Conservation (phyloP, 1,284 basidiomycete species). For the Rugosomyces carneus region DNA sequence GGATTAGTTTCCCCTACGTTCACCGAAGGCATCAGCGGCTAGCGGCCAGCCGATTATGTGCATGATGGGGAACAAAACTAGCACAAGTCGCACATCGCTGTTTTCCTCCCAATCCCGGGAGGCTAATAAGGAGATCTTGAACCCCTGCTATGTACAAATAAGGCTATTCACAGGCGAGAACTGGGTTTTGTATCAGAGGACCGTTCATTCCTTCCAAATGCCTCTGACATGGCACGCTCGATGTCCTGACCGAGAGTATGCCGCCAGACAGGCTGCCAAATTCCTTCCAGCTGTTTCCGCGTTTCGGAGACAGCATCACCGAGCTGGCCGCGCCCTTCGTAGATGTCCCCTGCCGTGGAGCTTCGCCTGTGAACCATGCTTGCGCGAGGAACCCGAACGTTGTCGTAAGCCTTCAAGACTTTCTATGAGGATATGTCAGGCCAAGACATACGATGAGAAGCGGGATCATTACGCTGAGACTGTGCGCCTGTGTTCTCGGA, state of each 20-base stretch:
- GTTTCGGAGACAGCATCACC: conserved; percentile 23
- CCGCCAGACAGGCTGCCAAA: conserved; percentile 44
- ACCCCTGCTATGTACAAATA: no score
- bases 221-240: conserved; percentile 13
- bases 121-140: no score
- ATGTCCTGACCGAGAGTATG: conserved; percentile 38
- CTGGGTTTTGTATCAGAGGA: background rate
- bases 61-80: no score
- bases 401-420: conserved; percentile 40
- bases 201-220: background rate
- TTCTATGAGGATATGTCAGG: conserved; percentile 21
- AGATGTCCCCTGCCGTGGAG: conserved; percentile 32
- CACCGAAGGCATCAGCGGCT: no score
- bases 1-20: no score
- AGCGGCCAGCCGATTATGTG: no score
- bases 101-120: no score
- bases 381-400: conserved; percentile 37
- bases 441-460: background rate
- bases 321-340: conserved; percentile 30
- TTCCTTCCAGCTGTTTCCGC: conserved; percentile 27
- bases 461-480: conserved; percentile 37
- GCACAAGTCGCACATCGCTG: no score
- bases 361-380: conserved; percentile 39
- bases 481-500: conserved; percentile 35
- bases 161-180: background rate